phyloP scores from a whole-genome alignment of 2,329 filamentous ascomycete species.

The Xenoacremonium recifei region DNA sequence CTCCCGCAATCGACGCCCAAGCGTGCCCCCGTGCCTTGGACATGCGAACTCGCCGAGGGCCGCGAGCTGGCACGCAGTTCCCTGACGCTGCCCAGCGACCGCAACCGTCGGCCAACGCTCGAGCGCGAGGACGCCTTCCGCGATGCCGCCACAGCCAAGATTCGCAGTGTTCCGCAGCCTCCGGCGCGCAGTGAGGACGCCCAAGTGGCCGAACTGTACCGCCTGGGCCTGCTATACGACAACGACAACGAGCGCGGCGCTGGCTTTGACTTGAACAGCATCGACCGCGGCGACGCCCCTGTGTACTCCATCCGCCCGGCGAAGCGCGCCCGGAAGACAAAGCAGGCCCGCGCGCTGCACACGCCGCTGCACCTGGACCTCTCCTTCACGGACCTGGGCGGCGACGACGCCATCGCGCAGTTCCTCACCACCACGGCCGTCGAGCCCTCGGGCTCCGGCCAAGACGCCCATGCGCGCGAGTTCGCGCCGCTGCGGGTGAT shows the following conservation, averaged over 20 bases:
- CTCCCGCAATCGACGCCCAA: slow-evolving; percentile 9
- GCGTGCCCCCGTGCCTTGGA: slow-evolving; percentile 14
- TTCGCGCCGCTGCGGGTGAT: slow-evolving; percentile 37
- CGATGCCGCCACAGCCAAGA: slow-evolving; percentile 37
- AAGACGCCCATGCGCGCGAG: slow-evolving; percentile 11
- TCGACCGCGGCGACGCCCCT: slow-evolving; percentile 37
- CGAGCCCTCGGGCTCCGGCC: slow-evolving; percentile 17
- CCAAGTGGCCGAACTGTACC: slow-evolving; percentile 41
- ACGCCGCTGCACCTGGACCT: slow-evolving; percentile 36
- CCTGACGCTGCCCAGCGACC: slow-evolving; percentile 37
- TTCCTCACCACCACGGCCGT: slow-evolving; percentile 29
- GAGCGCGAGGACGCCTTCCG: slow-evolving; percentile 48
- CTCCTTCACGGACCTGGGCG: slow-evolving; percentile 41
- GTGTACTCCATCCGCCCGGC: slow-evolving; percentile 37
- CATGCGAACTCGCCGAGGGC: slow-evolving; percentile 30
- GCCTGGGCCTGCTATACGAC: slow-evolving; percentile 45
- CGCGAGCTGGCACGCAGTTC: slow-evolving; percentile 33
- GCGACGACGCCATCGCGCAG: slow-evolving; percentile 37
- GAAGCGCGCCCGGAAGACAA: slow-evolving; percentile 30
- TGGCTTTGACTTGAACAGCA: slow-evolving; percentile 38
- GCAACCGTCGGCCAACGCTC: slow-evolving; percentile 36
- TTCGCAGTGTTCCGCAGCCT: slow-evolving; percentile 17
- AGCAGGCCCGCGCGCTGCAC: slow-evolving; percentile 22
- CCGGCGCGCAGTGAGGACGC: slow-evolving; percentile 35
- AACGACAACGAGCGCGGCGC: slow-evolving; percentile 34